A percentile compares a stretch with the other conserved stretches of the same genome.
Evolutionary conservation across 768 basidiomycete species (phyloP).

Genomic region (Lepiota venenata): DNA sequence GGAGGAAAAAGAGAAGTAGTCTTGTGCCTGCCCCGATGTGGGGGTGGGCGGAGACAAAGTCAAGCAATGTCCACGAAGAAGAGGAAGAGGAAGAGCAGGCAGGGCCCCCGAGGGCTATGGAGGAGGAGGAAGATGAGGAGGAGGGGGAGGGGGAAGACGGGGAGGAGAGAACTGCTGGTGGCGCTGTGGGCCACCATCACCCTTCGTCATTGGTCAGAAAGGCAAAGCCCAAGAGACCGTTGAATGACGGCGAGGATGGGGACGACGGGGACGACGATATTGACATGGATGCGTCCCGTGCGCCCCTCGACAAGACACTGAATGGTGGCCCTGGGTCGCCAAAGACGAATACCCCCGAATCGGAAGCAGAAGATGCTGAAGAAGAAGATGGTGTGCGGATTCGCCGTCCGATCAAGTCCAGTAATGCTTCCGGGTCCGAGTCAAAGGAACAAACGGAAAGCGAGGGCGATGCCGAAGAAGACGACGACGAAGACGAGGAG

Average conservation of each 20-base stretch:
- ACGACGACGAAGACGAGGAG: slow-evolving; percentile 13
- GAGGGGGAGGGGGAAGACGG: slow-evolving; percentile 20
- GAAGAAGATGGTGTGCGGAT: slow-evolving; percentile 11
- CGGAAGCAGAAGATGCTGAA: slow-evolving; percentile 13
- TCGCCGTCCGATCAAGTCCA: slow-evolving; percentile 2
- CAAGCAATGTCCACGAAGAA: slow-evolving; percentile 21
- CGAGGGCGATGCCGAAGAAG: slow-evolving; percentile 11
- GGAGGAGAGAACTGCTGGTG: not conserved
- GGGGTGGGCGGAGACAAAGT: slow-evolving; percentile 71
- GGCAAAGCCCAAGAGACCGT: not conserved
- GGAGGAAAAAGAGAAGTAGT: slow-evolving; percentile 56
- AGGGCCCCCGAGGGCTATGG: slow-evolving; percentile 50
- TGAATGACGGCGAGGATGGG: slow-evolving; percentile 2
- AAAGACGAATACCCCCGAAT: not conserved
- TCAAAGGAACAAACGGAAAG: slow-evolving; percentile 19
- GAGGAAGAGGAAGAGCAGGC: slow-evolving; percentile 63
- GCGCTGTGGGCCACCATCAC: not conserved
- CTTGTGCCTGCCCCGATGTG: slow-evolving; percentile 81
- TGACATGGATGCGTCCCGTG: slow-evolving; percentile 14
- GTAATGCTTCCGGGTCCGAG: slow-evolving; percentile 15
- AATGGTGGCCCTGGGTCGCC: not conserved
- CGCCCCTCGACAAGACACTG: not conserved
- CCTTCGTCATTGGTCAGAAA: slow-evolving; percentile 17
- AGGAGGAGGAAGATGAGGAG: slow-evolving; percentile 50
- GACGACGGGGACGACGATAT: slow-evolving; percentile 13